These are phyloP conservation scores for Penicillium sp. DNA, from an alignment of 2,329 filamentous ascomycete species.

Conservation along the genomic window DNA sequence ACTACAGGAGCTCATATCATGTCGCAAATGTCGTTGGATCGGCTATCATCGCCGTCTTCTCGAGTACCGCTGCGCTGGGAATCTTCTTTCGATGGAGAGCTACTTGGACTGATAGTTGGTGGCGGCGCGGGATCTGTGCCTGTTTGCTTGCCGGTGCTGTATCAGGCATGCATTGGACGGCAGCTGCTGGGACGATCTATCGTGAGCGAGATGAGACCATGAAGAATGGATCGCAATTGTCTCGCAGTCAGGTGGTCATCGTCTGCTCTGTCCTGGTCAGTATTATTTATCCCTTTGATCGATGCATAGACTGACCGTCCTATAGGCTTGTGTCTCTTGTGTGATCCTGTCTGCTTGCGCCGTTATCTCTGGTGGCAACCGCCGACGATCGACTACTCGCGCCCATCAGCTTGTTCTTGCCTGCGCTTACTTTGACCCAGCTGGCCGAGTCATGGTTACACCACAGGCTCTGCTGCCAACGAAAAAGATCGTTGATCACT, in stretches of 20 bases:
- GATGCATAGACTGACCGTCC: not conserved
- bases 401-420: slow-evolving; percentile 61
- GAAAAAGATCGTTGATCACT: slow-evolving; percentile 75
- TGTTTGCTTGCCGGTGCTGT: slow-evolving; percentile 71
- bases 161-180: slow-evolving; percentile 87
- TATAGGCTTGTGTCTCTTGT: slow-evolving; percentile 62
- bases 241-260: slow-evolving; percentile 68
- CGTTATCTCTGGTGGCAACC: slow-evolving; percentile 55
- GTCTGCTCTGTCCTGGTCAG: slow-evolving; percentile 71
- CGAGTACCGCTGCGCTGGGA: slow-evolving; percentile 68
- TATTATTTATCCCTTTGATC: slow-evolving; percentile 3
- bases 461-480: slow-evolving; percentile 46
- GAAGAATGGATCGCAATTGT: slow-evolving; percentile 43
- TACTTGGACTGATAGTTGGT: slow-evolving; percentile 76
- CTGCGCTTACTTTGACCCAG: slow-evolving; percentile 46
- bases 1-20: slow-evolving; percentile 69
- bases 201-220: slow-evolving; percentile 53
- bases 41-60: slow-evolving; percentile 69
- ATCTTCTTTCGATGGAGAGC: slow-evolving; percentile 77
- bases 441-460: slow-evolving; percentile 49
- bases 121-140: slow-evolving; percentile 69
- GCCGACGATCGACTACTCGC: slow-evolving; percentile 56
- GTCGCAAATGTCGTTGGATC: slow-evolving; percentile 65
- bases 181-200: slow-evolving; percentile 70
- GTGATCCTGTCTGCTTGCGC: slow-evolving; percentile 59